Conservation (phyloP, 2,329 filamentous ascomycete genomes). For the Aureobasidium sp. region DNA sequence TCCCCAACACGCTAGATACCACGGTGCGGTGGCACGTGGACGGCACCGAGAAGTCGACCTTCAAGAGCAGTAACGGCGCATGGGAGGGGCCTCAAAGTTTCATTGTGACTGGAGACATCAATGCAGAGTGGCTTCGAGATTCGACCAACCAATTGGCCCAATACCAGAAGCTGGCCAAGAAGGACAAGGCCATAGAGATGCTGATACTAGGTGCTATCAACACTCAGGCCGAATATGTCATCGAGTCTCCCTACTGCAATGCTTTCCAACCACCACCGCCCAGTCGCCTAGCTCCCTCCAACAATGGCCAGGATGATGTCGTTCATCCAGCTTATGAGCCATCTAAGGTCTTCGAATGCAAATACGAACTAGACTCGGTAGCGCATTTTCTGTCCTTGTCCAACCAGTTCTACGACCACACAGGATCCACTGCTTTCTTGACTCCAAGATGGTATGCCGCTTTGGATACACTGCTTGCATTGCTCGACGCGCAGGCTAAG, state of each 20-base stretch:
- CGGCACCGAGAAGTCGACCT: conserved; percentile 37
- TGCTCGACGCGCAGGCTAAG: conserved; percentile 70
- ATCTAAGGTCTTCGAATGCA: conserved; percentile 88
- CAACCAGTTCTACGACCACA: conserved; percentile 81
- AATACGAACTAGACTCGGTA: conserved; percentile 94
- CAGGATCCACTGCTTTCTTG: conserved; percentile 69
- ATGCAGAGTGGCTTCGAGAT: conserved; percentile 86
- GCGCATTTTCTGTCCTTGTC: conserved; percentile 81
- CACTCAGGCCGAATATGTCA: conserved; percentile 91
- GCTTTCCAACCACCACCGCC: conserved; percentile 92
- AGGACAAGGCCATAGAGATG: conserved; percentile 68
- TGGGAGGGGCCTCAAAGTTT: conserved; percentile 89
- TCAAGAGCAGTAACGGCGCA: conserved; percentile 46
- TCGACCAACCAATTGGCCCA: conserved; percentile 89
- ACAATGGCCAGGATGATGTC: conserved; percentile 72
- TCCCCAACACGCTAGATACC: conserved; percentile 85
- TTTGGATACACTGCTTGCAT: conserved; percentile 63
- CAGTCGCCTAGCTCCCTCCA: conserved; percentile 61
- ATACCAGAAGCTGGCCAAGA: conserved; percentile 77
- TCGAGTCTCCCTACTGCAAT: conserved; percentile 93
- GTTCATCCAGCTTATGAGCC: conserved; percentile 87
- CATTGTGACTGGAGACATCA: conserved; percentile 87
- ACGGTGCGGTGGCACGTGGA: conserved; percentile 82
- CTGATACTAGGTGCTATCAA: conserved; percentile 91
- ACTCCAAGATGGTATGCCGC: conserved; percentile 72